Percentiles rank a stretch among this genome's conserved stretches.
phyloP scores from a whole-genome alignment of 306 rosid genomes.

The Vachellia collinsii region DNA sequence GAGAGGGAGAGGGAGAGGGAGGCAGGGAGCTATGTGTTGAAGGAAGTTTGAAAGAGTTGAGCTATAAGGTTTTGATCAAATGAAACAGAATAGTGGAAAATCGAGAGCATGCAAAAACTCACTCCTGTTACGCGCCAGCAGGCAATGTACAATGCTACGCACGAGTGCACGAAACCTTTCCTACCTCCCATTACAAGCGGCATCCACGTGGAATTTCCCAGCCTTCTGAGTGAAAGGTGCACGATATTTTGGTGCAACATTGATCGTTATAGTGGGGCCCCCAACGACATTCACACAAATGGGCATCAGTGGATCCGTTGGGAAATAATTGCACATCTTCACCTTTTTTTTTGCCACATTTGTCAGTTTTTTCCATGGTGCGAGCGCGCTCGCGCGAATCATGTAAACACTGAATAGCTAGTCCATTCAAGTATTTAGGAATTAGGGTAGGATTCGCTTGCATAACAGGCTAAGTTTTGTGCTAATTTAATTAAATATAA shows the following conservation, averaged over 20 bases:
- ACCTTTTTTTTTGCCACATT: not conserved
- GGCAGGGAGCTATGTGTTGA: not conserved
- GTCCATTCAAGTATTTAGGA: no score
- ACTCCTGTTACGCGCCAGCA: not conserved
- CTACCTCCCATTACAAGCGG: not conserved
- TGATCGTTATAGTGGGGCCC: constrained; percentile 29
- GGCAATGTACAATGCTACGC: not conserved
- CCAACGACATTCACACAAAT: constrained; percentile 18
- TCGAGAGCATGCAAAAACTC: not conserved
- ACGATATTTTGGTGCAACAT: not conserved
- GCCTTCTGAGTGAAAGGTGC: not conserved
- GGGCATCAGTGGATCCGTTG: not conserved
- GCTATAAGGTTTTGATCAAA: not conserved
- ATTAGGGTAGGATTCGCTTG: no score
- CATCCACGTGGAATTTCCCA: not conserved
- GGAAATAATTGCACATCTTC: not conserved
- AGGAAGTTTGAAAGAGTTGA: not conserved
- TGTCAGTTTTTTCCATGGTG: not conserved
- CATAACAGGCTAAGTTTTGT: no score
- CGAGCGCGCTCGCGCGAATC: no score
- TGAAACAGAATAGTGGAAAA: not conserved
- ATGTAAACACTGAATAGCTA: no score
- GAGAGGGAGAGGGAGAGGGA: not conserved
- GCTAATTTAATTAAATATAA: no score
- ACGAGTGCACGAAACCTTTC: not conserved